Evolutionary conservation across 371 early-diverging fungal species (phyloP), one percentile per base, ranked within the genome.

Genomic region (Haplosporangium sp.): DNA sequence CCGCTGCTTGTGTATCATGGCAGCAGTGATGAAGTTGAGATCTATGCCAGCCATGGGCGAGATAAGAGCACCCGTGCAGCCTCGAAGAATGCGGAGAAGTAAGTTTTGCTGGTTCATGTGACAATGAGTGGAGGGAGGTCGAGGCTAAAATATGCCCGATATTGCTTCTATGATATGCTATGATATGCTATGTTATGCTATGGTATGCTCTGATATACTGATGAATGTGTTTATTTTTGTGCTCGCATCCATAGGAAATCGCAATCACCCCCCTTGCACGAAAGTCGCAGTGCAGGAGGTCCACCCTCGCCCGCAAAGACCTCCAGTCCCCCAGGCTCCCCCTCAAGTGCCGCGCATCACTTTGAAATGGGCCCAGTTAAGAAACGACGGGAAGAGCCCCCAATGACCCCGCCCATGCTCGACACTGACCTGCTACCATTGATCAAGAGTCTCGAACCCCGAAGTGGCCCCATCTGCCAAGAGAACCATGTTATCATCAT

Each of bases 401-500:
- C 69, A 21, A 53, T 73, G 64, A 69, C 75, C 12, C 75, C 75
- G 36, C 75, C 75, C 4, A 3, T 61, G 48, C 7, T 55, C 55
- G 75, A 74, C 48, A 20, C 51, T 7, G 64, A 70, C 38, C 6
- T 76, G n/a, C 67, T 66, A 0, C 76, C 72, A 12, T 12, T 56
- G 45, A 68, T 77, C 61, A 72, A 68, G 65, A 62, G 65, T 54
- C 58, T 79, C 7, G 79, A 63, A 51, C 79, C 79, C 1, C 62
- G 62, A 47, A 64, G 46, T 12, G 79, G 79, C 0, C 79, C 79
- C 1, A 79, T 79, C 59, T 79, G 79, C 38, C 73, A 67, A 46
- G 79, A 79, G 59, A 79, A 79, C 62, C 79, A 79, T 52, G 79
- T 79, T 47, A 79, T 79, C 57, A 79, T 79, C 37, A 72, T 79